Evolutionary conservation across 169 alveolate species (phyloP).

Genomic region (Cryptosporidium canis): DNA sequence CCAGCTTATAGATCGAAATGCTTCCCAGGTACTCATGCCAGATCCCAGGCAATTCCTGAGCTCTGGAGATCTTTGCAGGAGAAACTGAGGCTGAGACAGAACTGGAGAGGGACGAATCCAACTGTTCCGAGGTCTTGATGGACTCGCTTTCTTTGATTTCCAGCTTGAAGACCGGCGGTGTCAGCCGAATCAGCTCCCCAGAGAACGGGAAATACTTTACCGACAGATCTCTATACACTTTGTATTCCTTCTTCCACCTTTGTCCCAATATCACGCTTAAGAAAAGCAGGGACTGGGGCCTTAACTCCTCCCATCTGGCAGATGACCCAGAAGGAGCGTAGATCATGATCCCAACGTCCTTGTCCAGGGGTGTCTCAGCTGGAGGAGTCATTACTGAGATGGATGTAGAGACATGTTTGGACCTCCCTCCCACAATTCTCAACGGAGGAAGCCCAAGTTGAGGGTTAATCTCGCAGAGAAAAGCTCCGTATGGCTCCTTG

Average conservation of each 20-base stretch:
- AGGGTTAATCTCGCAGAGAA: slow-evolving; percentile 21
- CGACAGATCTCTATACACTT: neutral
- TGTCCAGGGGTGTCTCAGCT: neutral
- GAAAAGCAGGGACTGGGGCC: slow-evolving; percentile 16
- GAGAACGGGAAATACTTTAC: slow-evolving; percentile 54
- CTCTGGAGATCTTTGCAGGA: neutral
- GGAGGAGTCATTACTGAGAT: slow-evolving; percentile 66
- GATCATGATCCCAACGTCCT: neutral
- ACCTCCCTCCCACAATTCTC: neutral
- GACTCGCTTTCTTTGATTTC: neutral
- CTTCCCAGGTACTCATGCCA: slow-evolving; percentile 62
- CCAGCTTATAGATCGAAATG: slow-evolving; percentile 1
- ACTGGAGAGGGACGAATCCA: neutral
- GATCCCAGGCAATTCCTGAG: slow-evolving; percentile 26
- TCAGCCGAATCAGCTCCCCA: slow-evolving; percentile 48
- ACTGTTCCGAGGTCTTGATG: neutral
- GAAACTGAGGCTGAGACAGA: neutral
- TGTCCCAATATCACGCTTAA: slow-evolving; percentile 14
- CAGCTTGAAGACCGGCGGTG: slow-evolving; percentile 47
- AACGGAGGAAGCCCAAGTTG: slow-evolving; percentile 21
- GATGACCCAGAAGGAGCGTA: neutral
- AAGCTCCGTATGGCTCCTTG: slow-evolving; percentile 47
- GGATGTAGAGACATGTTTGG: neutral
- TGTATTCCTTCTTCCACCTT: neutral
- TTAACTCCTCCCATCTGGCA: neutral